Conservation (phyloP, 2,329 filamentous ascomycete species). For the Albophoma yamanashiensis region DNA sequence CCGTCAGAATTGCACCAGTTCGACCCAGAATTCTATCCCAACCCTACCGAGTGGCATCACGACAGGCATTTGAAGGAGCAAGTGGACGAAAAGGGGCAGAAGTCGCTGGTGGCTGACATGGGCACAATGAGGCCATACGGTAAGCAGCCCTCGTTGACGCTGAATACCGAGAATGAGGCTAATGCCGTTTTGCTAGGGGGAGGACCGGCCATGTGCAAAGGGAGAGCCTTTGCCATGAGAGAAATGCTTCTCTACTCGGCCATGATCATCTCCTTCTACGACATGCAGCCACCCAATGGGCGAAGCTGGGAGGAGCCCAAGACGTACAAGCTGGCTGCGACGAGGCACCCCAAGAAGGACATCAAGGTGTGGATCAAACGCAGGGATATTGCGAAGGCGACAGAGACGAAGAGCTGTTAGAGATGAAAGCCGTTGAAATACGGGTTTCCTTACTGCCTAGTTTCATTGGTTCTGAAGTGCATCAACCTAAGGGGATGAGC, state of each 20-base stretch:
- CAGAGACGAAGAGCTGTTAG: background rate
- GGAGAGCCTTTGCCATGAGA: slow-evolving; percentile 18
- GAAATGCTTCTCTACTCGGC: slow-evolving; percentile 24
- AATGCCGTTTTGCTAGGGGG: slow-evolving; percentile 12
- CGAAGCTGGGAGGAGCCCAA: slow-evolving; percentile 15
- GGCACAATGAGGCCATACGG: slow-evolving; percentile 21
- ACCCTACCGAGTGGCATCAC: slow-evolving; percentile 23
- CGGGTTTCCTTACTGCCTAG: background rate
- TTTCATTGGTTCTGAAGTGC: background rate
- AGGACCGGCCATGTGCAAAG: slow-evolving; percentile 20
- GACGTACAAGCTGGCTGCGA: slow-evolving; percentile 14
- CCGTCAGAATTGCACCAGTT: slow-evolving; percentile 22
- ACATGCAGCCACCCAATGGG: slow-evolving; percentile 19
- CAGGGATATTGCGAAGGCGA: slow-evolving; percentile 7
- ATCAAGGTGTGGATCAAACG: slow-evolving; percentile 23
- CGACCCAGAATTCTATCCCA: slow-evolving; percentile 20
- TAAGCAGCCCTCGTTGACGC: slow-evolving; percentile 8
- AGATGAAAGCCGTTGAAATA: background rate
- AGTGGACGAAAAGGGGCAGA: slow-evolving; percentile 12
- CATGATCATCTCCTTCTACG: slow-evolving; percentile 24
- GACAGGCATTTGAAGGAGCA: slow-evolving; percentile 19
- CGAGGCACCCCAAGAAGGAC: slow-evolving; percentile 13
- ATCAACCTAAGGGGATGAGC: background rate
- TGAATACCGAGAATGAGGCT: background rate
- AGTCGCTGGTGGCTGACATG: slow-evolving; percentile 9